Evolutionary conservation across 139 green algal genomes (phyloP), one percentile per base, ranked within the genome.

Genomic region (Chloropicon primus): DNA sequence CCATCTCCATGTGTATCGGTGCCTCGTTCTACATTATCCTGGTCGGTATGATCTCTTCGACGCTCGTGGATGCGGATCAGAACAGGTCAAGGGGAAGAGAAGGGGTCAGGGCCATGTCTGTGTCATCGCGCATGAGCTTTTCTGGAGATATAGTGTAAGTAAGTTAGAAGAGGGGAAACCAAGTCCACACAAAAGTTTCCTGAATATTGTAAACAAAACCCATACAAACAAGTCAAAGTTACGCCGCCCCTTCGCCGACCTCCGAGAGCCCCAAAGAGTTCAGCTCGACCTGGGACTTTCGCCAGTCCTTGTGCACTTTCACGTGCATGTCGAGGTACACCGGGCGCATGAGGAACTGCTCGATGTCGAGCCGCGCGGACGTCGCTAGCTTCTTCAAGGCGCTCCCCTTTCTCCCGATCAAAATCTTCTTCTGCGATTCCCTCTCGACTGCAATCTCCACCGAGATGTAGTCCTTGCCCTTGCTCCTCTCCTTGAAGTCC

Each of bases 251-350:
- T 62, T 17, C 5, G 10, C 10, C 41, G 10, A 17, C 17, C 17
- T 62, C 41, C 17, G 41, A 62, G 10, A 62, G 41, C 17, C 41
- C 41, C 5, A 62, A 17, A 5, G 41, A 62, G 41, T 62, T 17
- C 17, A 62, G 5, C 41, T 62, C 41, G 41, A n/a, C 41, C 41
- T 62, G 41, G 10, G 41, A 62, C 41, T 77, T 76, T 29, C 89
- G 26, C 89, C 89, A 92, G 22, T 82, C 84, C 26, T 87, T 72
- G 3, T 80, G 53, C 25, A 92, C 87, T 79, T 94, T 90, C 72
- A 97, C 89, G 0, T 76, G 81, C 24, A 97, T 72, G 24, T 94
- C 85, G 62, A 97, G 86, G 84, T 86, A 96, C 29, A 97, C 87
- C 26, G 28, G 24, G 21, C 71, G 27, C 22, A n/a, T 87, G 77